phyloP scores from a whole-genome alignment of 2,329 filamentous ascomycete genomes.

The Aureobasidium musti region DNA sequence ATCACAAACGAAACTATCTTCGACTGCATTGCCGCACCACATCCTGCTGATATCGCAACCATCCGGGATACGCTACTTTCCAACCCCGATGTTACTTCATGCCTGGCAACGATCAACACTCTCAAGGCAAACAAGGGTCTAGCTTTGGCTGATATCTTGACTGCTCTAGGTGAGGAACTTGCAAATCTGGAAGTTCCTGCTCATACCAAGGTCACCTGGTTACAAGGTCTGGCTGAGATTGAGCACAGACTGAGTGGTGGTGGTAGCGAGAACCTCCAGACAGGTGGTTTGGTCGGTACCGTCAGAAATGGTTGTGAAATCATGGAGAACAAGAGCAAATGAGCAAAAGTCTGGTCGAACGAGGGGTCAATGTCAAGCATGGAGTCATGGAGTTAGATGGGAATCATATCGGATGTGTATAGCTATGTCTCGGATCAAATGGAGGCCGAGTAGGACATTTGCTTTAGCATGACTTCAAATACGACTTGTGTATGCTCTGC shows the following conservation, averaged over 20 bases:
- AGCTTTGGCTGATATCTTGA: slow-evolving; percentile 91
- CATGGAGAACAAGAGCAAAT: slow-evolving; percentile 42
- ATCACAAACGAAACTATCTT: slow-evolving; percentile 94
- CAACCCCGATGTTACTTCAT: slow-evolving; percentile 85
- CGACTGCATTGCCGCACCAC: slow-evolving; percentile 93
- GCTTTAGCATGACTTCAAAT: not conserved
- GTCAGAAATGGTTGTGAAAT: slow-evolving; percentile 84
- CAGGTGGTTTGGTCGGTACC: slow-evolving; percentile 87
- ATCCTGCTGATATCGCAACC: slow-evolving; percentile 80
- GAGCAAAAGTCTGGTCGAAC: not conserved
- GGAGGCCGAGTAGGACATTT: not conserved
- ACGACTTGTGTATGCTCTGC: slow-evolving; percentile 6
- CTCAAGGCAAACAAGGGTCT: slow-evolving; percentile 84
- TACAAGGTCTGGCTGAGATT: slow-evolving; percentile 87
- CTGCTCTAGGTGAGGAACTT: slow-evolving; percentile 79
- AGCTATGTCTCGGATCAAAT: not conserved
- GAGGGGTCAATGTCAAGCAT: slow-evolving; percentile 3
- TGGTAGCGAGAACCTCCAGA: slow-evolving; percentile 84
- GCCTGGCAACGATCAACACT: slow-evolving; percentile 81
- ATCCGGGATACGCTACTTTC: slow-evolving; percentile 82
- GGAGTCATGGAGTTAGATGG: slow-evolving; percentile 19
- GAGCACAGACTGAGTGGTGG: slow-evolving; percentile 89
- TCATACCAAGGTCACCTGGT: slow-evolving; percentile 86
- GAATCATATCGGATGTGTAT: slow-evolving; percentile 14
- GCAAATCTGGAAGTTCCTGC: slow-evolving; percentile 78